Evolutionary conservation across 371 early-diverging fungal species (phyloP), one percentile per base, ranked within the genome.

Genomic region (Haplosporangium sp.): DNA sequence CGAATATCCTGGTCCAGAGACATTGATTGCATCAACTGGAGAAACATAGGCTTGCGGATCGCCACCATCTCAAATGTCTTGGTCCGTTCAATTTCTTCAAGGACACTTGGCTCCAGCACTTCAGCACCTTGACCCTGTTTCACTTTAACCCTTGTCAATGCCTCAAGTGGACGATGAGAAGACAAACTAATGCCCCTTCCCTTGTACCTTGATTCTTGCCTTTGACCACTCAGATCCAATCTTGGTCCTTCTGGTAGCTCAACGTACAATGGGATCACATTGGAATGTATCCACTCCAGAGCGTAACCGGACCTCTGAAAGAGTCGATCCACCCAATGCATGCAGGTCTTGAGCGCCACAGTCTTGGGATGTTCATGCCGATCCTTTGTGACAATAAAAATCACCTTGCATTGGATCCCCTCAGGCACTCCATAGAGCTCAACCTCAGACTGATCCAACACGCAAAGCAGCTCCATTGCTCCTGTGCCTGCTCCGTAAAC

Each of bases 261-360:
- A 8, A 73, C 18, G 38, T 73, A 73, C 2, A 73, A 59, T 9
- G 73, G 73, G 18, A 73, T 67, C 55, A 74, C 52, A 43, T 61
- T 61, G 13, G 59, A 56, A 40, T 53, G 55, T n/a, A 69, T 54
- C 75, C 75, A 74, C 6, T 60, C 65, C 5, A 55, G 48, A 11
- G 56, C 21, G 20, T 74, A 74, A 13, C 55, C 69, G 5, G 69
- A 47, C 43, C 48, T 38, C 41, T 50, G 14, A 57, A 74, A 74
- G 14, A 74, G 18, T 1, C 69, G 75, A 29, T 74, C 75, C 38
- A 74, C 59, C 75, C 75, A 74, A 40, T 69, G 75, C 23, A 61
- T 55, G 50, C 42, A 18, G 10, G 73, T 73, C 51, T 62, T 73
- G n/a, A 67, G 58, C 18, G 69, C 60, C 36, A 64, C 69, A 13